phyloP scores from a whole-genome alignment of 345 rosid species.

The Draba incana region DNA sequence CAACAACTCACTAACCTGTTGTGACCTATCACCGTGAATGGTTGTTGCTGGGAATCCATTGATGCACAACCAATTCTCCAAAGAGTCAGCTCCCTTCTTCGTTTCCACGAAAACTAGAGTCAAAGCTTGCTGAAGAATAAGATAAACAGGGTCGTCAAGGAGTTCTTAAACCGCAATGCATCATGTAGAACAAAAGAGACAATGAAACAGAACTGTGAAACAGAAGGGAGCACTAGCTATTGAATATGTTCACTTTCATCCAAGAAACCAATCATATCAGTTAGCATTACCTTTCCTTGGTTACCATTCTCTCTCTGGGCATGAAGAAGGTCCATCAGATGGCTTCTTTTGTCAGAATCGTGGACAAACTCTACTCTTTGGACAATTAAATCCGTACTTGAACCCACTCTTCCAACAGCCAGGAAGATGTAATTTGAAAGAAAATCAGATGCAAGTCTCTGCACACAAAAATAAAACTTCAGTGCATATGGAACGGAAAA shows the following conservation, averaged over 20 bases:
- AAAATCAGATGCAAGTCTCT: constrained; percentile 98
- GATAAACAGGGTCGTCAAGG: constrained; percentile 17
- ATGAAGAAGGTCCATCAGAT: constrained; percentile 98
- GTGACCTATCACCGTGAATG: constrained; percentile 97
- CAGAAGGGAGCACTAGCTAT: constrained; percentile 5
- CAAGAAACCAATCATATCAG: constrained; percentile 14
- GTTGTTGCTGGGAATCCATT: constrained; percentile 95
- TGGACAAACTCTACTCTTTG: constrained; percentile 97
- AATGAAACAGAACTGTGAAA: constrained; percentile 1
- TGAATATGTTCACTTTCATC: not conserved
- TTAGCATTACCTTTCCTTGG: constrained; percentile 71
- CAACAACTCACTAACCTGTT: constrained; percentile 57
- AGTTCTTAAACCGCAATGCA: constrained; percentile 20
- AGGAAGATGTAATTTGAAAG: constrained; percentile 76
- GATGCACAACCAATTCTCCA: constrained; percentile 86
- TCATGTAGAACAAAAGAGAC: constrained; percentile 6
- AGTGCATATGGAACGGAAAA: not conserved
- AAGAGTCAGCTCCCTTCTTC: constrained; percentile 92
- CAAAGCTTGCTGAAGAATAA: constrained; percentile 77
- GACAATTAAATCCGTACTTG: constrained; percentile 94
- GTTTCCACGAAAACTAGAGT: constrained; percentile 99
- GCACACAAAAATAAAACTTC: constrained; percentile 39
- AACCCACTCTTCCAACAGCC: constrained; percentile 99
- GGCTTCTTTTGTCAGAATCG: constrained; percentile 96
- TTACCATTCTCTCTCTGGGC: constrained; percentile 85